Evolutionary conservation across 129 eudicot genomes (phyloP).

Genomic region (Pseudognaphalium luteoalbum): DNA sequence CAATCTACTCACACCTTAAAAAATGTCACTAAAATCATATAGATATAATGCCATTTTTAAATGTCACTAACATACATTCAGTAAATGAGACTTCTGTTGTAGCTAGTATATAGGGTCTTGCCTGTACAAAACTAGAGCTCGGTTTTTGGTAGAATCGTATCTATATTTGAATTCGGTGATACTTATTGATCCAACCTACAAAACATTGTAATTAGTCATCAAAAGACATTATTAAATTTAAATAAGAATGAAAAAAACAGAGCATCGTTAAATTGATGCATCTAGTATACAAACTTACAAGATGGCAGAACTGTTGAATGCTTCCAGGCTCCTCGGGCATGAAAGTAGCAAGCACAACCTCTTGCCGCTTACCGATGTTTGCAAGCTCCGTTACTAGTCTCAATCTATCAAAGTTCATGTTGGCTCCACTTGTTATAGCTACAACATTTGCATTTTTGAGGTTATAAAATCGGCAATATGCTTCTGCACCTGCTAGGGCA

Average conservation of each 20-base stretch:
- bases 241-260: not conserved
- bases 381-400: constrained; percentile 94
- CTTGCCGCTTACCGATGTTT: constrained; percentile 72
- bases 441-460: constrained; percentile 71
- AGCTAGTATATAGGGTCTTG: constrained; percentile 11
- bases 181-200: constrained; percentile 77
- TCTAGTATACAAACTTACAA: constrained; percentile 27
- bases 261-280: too few relatives aligned
- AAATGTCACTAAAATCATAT: too few relatives aligned
- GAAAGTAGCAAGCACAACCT: constrained; percentile 90
- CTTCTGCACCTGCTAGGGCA: constrained; percentile 95
- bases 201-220: not conserved
- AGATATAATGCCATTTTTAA: too few relatives aligned
- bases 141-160: constrained; percentile 47
- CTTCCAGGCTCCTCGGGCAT: constrained; percentile 85
- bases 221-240: not conserved
- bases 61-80: too few relatives aligned
- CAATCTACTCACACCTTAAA: too few relatives aligned
- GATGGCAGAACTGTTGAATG: constrained; percentile 63
- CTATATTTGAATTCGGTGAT: constrained; percentile 88
- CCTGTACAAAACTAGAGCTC: constrained; percentile 87
- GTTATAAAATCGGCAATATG: constrained; percentile 77
- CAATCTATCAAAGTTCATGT: constrained; percentile 86
- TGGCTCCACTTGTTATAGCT: constrained; percentile 88
- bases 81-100: too few relatives aligned